These are phyloP conservation scores for Candida corydali DNA, from an alignment of 805 yeast genomes.

Conservation along the genomic window DNA sequence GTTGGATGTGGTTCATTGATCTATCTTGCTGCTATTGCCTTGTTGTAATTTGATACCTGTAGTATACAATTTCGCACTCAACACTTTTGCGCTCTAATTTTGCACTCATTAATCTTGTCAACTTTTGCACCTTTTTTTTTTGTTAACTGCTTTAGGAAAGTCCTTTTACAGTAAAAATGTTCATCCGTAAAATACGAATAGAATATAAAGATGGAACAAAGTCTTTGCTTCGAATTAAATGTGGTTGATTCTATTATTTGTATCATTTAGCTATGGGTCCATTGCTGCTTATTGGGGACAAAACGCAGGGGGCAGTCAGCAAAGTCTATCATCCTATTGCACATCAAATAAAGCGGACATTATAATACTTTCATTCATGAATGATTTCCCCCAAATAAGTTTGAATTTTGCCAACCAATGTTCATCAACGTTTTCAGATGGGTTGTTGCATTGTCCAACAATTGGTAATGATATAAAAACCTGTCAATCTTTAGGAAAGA, in stretches of 20 bases:
- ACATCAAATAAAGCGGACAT: conserved; percentile 62
- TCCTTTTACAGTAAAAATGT: no score
- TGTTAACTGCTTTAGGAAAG: no score
- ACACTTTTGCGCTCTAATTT: no score
- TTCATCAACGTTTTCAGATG: conserved; percentile 28
- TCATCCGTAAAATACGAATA: no score
- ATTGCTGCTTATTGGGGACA: conserved; percentile 92
- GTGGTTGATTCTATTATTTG: background rate
- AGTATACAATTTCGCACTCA: no score
- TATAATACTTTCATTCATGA: conserved; percentile 63
- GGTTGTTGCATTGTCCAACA: conserved; percentile 31
- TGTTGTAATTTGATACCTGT: no score
- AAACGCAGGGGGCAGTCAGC: conserved; percentile 31
- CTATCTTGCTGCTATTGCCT: conserved; percentile 5
- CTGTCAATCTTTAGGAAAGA: conserved; percentile 73
- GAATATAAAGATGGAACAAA: no score
- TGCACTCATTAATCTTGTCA: no score
- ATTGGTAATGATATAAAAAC: conserved; percentile 57
- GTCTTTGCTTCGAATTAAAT: no score
- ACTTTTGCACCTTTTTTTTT: no score
- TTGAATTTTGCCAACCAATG: conserved; percentile 19
- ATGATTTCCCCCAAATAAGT: conserved; percentile 43
- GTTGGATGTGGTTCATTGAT: conserved; percentile 5
- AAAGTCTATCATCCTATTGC: conserved; percentile 48
- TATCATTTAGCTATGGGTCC: background rate